Evolutionary conservation across 176 grass and related monocot genomes (phyloP).

Genomic region (Musa acuminata): DNA sequence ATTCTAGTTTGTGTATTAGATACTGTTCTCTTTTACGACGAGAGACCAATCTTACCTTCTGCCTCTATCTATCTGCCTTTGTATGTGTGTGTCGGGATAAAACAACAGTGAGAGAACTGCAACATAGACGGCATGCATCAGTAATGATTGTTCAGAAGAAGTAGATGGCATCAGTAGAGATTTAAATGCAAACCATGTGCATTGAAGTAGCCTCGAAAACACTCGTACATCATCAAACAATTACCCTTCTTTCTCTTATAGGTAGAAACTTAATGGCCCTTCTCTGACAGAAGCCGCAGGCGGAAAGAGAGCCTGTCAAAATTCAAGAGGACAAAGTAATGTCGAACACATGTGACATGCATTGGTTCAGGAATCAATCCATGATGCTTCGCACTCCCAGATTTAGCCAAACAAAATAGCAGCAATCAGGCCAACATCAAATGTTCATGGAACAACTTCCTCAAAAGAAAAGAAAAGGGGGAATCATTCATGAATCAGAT

Average conservation of each 20-base stretch:
- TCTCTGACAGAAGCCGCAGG: neutral
- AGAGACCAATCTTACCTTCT: neutral
- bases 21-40: neutral
- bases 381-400: too few relatives aligned
- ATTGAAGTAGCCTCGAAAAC: neutral
- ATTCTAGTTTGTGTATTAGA: neutral
- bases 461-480: too few relatives aligned
- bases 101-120: too few relatives aligned
- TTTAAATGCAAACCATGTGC: slow-evolving; percentile 1
- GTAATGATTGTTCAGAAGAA: neutral
- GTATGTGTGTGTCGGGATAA: too few relatives aligned
- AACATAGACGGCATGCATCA: neutral
- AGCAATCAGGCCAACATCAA: too few relatives aligned
- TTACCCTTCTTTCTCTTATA: neutral
- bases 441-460: too few relatives aligned
- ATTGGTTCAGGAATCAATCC: too few relatives aligned
- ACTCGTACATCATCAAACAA: neutral
- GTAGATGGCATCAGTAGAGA: neutral
- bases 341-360: too few relatives aligned
- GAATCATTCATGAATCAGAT: too few relatives aligned
- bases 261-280: neutral
- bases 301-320: too few relatives aligned
- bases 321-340: neutral
- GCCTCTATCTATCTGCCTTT: neutral
- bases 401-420: too few relatives aligned